These are phyloP conservation scores for Ormosia semicastrata DNA, from an alignment of 306 rosid genomes.

Conservation along the genomic window DNA sequence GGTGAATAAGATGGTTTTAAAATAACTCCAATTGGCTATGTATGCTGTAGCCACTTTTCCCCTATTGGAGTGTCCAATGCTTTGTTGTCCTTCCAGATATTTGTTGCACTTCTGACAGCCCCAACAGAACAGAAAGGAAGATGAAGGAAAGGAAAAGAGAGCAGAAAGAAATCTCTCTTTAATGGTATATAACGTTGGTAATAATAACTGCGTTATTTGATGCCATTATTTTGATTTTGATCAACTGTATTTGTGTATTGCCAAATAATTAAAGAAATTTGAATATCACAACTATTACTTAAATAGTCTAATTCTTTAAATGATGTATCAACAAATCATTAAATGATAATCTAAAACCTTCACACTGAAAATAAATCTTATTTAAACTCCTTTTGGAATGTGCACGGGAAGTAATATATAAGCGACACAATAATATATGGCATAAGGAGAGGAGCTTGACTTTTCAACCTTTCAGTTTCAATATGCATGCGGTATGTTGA, in stretches of 20 bases:
- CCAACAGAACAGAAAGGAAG: no score
- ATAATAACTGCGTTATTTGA: no score
- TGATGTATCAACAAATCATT: not conserved
- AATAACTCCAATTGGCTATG: no score
- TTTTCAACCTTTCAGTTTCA: not conserved
- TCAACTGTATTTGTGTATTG: not conserved
- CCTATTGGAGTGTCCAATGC: not conserved
- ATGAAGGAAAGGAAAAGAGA: no score
- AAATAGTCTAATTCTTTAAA: not conserved
- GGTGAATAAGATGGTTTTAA: not conserved
- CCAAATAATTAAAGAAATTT: not conserved
- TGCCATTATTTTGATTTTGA: no score
- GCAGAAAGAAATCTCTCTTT: no score
- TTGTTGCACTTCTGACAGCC: no score
- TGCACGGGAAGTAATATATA: not conserved
- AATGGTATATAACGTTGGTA: no score
- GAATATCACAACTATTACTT: not conserved
- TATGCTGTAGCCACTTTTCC: no score
- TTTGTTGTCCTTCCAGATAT: not conserved
- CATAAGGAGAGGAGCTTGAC: not conserved
- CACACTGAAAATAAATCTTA: not conserved
- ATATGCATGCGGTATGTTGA: not conserved
- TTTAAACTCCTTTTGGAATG: not conserved
- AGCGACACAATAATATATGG: not conserved
- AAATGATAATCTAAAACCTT: not conserved